Conservation (phyloP, 1,284 basidiomycete genomes). For the Malassezia sp. region DNA sequence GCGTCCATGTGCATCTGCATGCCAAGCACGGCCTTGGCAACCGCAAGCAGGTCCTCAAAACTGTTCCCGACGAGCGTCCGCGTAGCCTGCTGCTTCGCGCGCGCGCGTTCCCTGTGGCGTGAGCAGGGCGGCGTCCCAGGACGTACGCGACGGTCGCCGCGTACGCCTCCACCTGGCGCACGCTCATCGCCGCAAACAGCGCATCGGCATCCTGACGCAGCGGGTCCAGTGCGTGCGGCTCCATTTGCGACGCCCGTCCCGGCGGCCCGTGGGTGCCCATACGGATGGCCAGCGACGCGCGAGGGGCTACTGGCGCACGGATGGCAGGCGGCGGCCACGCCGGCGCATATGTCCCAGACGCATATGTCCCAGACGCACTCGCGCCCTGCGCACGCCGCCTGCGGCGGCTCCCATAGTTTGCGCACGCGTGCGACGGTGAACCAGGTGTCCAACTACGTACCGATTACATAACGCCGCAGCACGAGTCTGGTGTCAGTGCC, state of each 20-base stretch:
- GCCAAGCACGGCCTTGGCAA: slow-evolving; percentile 32
- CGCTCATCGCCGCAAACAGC: slow-evolving; percentile 18
- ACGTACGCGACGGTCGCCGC: slow-evolving; percentile 8
- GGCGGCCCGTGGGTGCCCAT: too few relatives aligned
- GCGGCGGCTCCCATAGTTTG: too few relatives aligned
- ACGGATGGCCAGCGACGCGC: too few relatives aligned
- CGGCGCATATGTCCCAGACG: too few relatives aligned
- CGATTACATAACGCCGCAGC: slow-evolving; percentile 15
- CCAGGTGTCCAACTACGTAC: too few relatives aligned
- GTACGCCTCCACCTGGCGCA: slow-evolving; percentile 26
- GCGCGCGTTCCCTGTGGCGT: slow-evolving; percentile 15
- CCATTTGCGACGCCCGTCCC: too few relatives aligned
- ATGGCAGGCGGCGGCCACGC: not conserved
- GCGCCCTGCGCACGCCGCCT: too few relatives aligned
- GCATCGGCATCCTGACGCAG: slow-evolving; percentile 24
- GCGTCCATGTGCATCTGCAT: slow-evolving; percentile 25
- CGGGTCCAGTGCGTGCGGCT: slow-evolving; percentile 1
- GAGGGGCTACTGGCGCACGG: too few relatives aligned
- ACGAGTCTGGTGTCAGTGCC: slow-evolving; percentile 10
- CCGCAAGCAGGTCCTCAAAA: slow-evolving; percentile 31
- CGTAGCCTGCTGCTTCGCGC: slow-evolving; percentile 23
- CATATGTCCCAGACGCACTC: too few relatives aligned
- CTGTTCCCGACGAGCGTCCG: slow-evolving; percentile 27
- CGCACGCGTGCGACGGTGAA: too few relatives aligned
- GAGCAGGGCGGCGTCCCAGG: too few relatives aligned